A percentile compares a stretch with the other conserved stretches of the same genome.
Conservation (phyloP, 106 monocot genomes). For the Dendrobium nobile region DNA sequence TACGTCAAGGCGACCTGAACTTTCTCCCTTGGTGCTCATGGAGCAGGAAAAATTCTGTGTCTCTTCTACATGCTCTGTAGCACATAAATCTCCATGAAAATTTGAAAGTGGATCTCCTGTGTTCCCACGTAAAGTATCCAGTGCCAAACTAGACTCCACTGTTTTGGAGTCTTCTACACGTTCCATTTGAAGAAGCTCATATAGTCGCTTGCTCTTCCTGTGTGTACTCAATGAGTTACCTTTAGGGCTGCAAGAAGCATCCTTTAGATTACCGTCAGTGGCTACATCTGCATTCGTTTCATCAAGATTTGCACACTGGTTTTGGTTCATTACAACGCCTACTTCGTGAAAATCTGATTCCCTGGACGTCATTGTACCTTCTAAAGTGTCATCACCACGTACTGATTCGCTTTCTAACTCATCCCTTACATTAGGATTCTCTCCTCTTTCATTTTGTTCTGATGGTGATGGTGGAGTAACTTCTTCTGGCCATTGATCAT, state of each 20-base stretch:
- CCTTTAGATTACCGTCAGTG: background rate
- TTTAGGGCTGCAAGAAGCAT: background rate
- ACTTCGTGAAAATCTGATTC: background rate
- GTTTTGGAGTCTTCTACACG: slow-evolving; percentile 40
- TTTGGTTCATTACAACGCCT: slow-evolving; percentile 3
- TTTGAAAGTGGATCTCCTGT: slow-evolving; percentile 9
- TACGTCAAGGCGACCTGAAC: slow-evolving; percentile 19
- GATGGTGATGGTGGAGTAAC: background rate
- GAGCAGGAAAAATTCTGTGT: slow-evolving; percentile 22
- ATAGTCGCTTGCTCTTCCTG: slow-evolving; percentile 71
- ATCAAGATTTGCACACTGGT: background rate
- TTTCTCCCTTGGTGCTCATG: slow-evolving; percentile 16
- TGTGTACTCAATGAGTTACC: slow-evolving; percentile 8
- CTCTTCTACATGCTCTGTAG: background rate
- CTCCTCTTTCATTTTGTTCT: background rate
- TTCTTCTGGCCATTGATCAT: slow-evolving; percentile 15
- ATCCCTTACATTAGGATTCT: background rate
- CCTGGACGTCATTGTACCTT: slow-evolving; percentile 6
- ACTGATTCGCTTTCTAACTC: slow-evolving; percentile 2
- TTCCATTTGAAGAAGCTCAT: slow-evolving; percentile 90
- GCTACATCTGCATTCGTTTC: slow-evolving; percentile 1
- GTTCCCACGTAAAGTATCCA: slow-evolving; percentile 8
- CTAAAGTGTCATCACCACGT: slow-evolving; percentile 7
- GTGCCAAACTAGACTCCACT: slow-evolving; percentile 9
- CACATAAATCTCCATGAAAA: background rate